Percentiles rank a stretch among this genome's conserved stretches.
These are phyloP conservation scores for Trichosanthes cucumerina DNA, from an alignment of 306 rosid genomes.

Conservation along the genomic window DNA sequence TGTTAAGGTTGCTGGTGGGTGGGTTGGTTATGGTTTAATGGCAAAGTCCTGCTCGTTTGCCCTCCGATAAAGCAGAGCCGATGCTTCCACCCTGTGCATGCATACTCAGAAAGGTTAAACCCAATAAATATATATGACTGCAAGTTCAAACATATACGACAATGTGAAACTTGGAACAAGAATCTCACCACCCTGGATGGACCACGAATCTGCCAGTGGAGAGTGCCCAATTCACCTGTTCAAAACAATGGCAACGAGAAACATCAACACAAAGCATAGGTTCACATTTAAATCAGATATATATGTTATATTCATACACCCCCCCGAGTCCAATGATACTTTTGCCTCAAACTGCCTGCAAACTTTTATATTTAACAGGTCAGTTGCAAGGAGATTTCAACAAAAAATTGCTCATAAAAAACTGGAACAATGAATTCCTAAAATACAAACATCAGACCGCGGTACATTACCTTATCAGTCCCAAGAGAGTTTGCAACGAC, in stretches of 20 bases:
- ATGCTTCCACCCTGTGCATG: conserved; percentile 93
- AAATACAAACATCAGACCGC: not conserved
- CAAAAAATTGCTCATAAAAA: not conserved
- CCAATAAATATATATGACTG: not conserved
- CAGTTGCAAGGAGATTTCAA: not conserved
- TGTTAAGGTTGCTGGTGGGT: not conserved
- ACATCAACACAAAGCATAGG: not conserved
- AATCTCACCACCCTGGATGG: conserved; percentile 86
- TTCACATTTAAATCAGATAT: not conserved
- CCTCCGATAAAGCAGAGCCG: conserved; percentile 96
- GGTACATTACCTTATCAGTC: conserved; percentile 74
- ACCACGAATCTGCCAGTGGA: conserved; percentile 69
- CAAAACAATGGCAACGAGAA: conserved; percentile 17
- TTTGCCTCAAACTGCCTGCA: not conserved
- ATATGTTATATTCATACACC: not conserved
- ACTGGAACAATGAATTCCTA: not conserved
- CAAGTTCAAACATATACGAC: not conserved
- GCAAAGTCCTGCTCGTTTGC: conserved; percentile 87
- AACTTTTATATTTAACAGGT: not conserved
- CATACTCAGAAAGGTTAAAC: not conserved
- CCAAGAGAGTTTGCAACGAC: conserved; percentile 86
- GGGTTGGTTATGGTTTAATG: conserved; percentile 42
- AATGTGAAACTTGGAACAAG: not conserved
- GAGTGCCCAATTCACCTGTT: conserved; percentile 93
- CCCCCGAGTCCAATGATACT: not conserved